Evolutionary conservation across 345 rosid species (phyloP), one percentile per base, ranked within the genome.

Genomic region (Nasturtium officinale): DNA sequence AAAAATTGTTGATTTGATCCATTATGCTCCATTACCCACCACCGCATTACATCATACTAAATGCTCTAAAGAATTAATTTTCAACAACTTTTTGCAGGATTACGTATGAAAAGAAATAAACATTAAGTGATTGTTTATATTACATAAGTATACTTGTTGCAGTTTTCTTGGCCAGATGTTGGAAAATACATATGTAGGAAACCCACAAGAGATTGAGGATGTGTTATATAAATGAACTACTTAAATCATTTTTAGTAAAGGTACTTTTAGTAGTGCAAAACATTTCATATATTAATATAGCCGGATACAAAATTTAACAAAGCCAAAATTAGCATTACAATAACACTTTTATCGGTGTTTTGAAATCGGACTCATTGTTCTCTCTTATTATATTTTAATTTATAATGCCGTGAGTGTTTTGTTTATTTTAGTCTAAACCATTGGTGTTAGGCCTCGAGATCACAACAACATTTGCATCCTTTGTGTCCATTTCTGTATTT

Each of bases 31-130:
- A 61, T 26, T 62, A 69, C 43, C 79, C 75, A 76, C 69, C 40
- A 75, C 71, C 65, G 71, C 74, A 61, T 76, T 53, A 53, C 75
- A 62, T 76, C 70, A 69, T 8, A 47, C 74, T 67, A 69, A 38
- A 69, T 75, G 69, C 76, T 28, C 47, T n/a, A 61, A 69, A 69
- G 75, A 63, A 76, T 62, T 69, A 8, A 2, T 48, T 74, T 66
- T 51, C 15, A 3, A 37, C 32, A 28, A 43, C 51, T 7, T 69
- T 76, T 45, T 61, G 33, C 26, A 76, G 79, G 79, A 43, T 69
- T 62, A 62, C 75, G 75, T 69, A 75, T 9, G 33, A 42, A 61
- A 33, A 43, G 51, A 69, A 68, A 61, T 37, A 17, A 23, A 69
- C 43, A 43, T 42, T 61, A 43, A 75, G 42, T 20, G 6, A 16